These are phyloP conservation scores for Phytophthora capsici DNA, from an alignment of 352 stramenopile genomes.

Conservation along the genomic window DNA sequence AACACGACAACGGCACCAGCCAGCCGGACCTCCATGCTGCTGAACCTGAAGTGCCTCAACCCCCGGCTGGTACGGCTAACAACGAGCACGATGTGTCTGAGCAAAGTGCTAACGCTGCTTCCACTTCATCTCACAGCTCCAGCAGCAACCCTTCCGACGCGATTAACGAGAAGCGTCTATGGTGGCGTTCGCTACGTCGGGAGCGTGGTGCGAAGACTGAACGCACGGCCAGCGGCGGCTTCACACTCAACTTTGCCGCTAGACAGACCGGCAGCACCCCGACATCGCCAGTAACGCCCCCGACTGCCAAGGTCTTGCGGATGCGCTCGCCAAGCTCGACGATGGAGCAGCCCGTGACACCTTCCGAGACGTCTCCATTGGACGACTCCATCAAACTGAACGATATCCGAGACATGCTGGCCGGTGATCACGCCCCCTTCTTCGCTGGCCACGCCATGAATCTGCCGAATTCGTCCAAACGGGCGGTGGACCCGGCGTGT, in stretches of 20 bases:
- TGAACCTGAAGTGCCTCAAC: slow-evolving; percentile 40
- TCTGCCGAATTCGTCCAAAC: slow-evolving; percentile 53
- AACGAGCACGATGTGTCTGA: slow-evolving; percentile 27
- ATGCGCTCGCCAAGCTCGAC: slow-evolving; percentile 16
- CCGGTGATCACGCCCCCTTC: slow-evolving; percentile 59
- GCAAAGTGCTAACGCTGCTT: slow-evolving; percentile 31
- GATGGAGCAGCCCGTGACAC: slow-evolving; percentile 15
- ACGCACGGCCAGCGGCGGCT: slow-evolving; percentile 67
- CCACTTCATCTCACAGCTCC: slow-evolving; percentile 33
- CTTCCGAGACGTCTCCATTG: slow-evolving; percentile 35
- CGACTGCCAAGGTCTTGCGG: slow-evolving; percentile 20
- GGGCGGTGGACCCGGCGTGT: slow-evolving; percentile 57
- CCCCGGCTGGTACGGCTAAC: slow-evolving; percentile 27
- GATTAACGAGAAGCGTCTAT: slow-evolving; percentile 71
- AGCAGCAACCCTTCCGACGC: slow-evolving; percentile 49
- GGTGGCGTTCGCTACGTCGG: slow-evolving; percentile 74
- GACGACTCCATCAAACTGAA: slow-evolving; percentile 68
- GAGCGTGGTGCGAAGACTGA: slow-evolving; percentile 61
- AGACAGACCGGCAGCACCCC: slow-evolving; percentile 42
- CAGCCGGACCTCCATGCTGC: slow-evolving; percentile 46
- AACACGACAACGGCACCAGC: slow-evolving; percentile 43
- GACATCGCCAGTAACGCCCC: slow-evolving; percentile 36
- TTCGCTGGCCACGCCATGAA: slow-evolving; percentile 59
- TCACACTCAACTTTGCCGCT: slow-evolving; percentile 57
- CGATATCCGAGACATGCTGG: slow-evolving; percentile 59